phyloP scores from a whole-genome alignment of 441 rosid genomes.

The Manihot esculenta region DNA sequence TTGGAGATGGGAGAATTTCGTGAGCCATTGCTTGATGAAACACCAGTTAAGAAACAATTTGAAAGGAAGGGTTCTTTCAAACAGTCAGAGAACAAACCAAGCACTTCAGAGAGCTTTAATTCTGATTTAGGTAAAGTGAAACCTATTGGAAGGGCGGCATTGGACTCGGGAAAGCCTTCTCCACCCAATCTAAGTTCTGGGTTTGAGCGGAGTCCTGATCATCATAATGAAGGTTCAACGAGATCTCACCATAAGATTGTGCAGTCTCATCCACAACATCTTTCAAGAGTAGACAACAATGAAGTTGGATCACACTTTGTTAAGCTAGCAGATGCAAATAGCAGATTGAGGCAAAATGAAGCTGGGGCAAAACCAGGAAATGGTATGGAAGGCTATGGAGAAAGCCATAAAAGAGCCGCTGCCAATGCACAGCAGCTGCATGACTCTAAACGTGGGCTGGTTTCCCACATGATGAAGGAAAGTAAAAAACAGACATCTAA shows the following conservation, averaged over 20 bases:
- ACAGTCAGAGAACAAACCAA: slow-evolving; percentile 53
- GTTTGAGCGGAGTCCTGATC: slow-evolving; percentile 51
- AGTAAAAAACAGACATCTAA: slow-evolving; percentile 45
- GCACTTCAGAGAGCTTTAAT: slow-evolving; percentile 57
- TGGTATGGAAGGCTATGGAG: slow-evolving; percentile 66
- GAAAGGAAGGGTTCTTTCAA: slow-evolving; percentile 69
- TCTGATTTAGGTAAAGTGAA: slow-evolving; percentile 52
- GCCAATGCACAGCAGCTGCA: slow-evolving; percentile 35
- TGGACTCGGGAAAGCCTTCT: slow-evolving; percentile 54
- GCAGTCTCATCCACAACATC: slow-evolving; percentile 53
- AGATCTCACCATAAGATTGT: slow-evolving; percentile 41
- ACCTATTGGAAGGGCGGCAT: slow-evolving; percentile 47
- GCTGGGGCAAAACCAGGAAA: slow-evolving; percentile 42
- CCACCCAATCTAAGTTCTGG: slow-evolving; percentile 43
- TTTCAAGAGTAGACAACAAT: slow-evolving; percentile 40
- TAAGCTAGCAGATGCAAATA: slow-evolving; percentile 44
- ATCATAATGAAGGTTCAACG: slow-evolving; percentile 44
- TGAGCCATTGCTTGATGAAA: slow-evolving; percentile 59
- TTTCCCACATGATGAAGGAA: slow-evolving; percentile 48
- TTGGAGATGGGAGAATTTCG: slow-evolving; percentile 97
- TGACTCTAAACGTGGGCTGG: slow-evolving; percentile 53
- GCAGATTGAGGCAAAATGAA: slow-evolving; percentile 55
- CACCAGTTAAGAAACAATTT: slow-evolving; percentile 45
- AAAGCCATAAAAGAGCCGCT: slow-evolving; percentile 60
- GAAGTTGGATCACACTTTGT: slow-evolving; percentile 49